phyloP scores from a whole-genome alignment of 2,329 filamentous ascomycete species.

The Calycina herbarum region DNA sequence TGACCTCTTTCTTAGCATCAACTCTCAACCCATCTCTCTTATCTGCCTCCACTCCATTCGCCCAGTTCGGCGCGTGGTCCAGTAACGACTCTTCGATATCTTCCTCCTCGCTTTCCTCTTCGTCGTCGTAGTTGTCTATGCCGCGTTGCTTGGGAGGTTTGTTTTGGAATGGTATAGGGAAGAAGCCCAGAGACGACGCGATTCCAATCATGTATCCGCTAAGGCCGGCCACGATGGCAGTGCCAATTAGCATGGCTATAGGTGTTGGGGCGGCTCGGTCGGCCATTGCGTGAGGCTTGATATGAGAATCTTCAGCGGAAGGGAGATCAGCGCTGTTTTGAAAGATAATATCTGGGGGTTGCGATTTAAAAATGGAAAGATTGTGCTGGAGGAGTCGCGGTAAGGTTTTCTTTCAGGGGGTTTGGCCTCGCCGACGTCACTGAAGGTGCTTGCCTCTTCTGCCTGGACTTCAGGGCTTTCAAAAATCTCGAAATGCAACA shows the following conservation, averaged over 20 bases:
- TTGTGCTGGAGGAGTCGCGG: not conserved
- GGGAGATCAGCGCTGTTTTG: not conserved
- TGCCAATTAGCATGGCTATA: conserved; percentile 64
- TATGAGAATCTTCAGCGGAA: not conserved
- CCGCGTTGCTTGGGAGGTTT: conserved; percentile 40
- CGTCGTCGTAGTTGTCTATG: conserved; percentile 59
- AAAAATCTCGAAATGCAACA: conserved; percentile 10
- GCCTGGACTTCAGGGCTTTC: conserved; percentile 8
- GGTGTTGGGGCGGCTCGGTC: conserved; percentile 33
- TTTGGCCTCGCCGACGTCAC: conserved; percentile 1
- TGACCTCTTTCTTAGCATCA: conserved; percentile 18
- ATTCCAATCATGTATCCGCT: conserved; percentile 81
- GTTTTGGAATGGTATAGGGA: conserved; percentile 50
- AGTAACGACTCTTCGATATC: conserved; percentile 60
- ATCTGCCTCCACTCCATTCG: conserved; percentile 61
- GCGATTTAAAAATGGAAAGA: not conserved
- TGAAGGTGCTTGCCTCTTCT: conserved; percentile 3
- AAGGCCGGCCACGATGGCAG: conserved; percentile 71
- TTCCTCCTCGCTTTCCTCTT: conserved; percentile 68
- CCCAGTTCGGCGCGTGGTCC: conserved; percentile 69
- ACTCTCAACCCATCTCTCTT: conserved; percentile 54
- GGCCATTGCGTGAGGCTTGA: conserved; percentile 26
- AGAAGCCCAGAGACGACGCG: conserved; percentile 69
- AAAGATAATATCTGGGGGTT: no score
- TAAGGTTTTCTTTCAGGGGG: not conserved